Evolutionary conservation across 2,329 filamentous ascomycete genomes (phyloP).

Genomic region (Cladophialophora exuberans): DNA sequence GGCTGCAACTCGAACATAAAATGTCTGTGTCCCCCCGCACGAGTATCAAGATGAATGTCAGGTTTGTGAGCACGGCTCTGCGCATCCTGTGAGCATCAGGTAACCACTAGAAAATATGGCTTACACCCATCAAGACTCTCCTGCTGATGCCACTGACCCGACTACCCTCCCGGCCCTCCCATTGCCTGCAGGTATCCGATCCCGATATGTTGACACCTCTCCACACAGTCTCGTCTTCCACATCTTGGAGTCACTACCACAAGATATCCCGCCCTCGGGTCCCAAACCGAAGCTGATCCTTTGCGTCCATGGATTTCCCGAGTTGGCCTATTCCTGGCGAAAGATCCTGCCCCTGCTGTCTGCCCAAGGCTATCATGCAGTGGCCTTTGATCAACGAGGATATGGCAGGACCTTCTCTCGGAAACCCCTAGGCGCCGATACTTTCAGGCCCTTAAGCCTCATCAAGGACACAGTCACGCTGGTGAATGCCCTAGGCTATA

Average conservation of each 20-base stretch:
- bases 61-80: background rate
- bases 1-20: too few relatives aligned
- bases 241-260: conserved; percentile 35
- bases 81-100: background rate
- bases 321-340: conserved; percentile 71
- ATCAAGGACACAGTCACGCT: conserved; percentile 66
- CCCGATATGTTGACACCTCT: conserved; percentile 60
- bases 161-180: conserved; percentile 49
- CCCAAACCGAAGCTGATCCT: conserved; percentile 30
- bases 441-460: conserved; percentile 61
- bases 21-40: too few relatives aligned
- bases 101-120: conserved; percentile 11
- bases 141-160: conserved; percentile 23
- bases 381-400: conserved; percentile 69
- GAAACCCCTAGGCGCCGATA: conserved; percentile 42
- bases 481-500: conserved; percentile 64
- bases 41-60: too few relatives aligned
- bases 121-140: conserved; percentile 29
- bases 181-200: conserved; percentile 59
- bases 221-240: conserved; percentile 64
- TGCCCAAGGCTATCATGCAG: conserved; percentile 63
- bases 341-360: conserved; percentile 64
- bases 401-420: conserved; percentile 66
- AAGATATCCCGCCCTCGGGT: conserved; percentile 7
- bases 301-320: conserved; percentile 60